phyloP scores from a whole-genome alignment of 148 eudicot genomes.

The Pharnaceum exiguum region DNA sequence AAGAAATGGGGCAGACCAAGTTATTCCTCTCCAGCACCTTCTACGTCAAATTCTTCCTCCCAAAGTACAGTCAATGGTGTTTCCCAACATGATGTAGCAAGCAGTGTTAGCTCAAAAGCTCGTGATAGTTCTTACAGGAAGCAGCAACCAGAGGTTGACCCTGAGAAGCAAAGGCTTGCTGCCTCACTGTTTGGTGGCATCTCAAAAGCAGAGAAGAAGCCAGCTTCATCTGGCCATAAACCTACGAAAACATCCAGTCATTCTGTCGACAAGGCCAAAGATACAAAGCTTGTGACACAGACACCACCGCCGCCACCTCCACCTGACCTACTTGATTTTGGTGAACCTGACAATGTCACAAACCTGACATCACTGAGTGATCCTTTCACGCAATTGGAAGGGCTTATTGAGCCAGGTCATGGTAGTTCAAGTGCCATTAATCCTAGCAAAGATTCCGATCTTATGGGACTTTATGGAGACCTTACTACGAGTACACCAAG shows the following conservation, averaged over 20 bases:
- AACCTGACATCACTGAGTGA: constrained; percentile 37
- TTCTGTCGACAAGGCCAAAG: constrained; percentile 32
- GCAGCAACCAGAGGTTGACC: constrained; percentile 46
- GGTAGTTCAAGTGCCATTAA: constrained; percentile 22
- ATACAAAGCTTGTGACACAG: constrained; percentile 19
- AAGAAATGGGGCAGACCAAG: constrained; percentile 89
- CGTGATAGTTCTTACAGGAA: constrained; percentile 39
- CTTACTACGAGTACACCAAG: constrained; percentile 30
- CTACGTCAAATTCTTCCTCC: constrained; percentile 49
- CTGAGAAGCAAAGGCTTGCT: constrained; percentile 91
- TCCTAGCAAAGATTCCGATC: constrained; percentile 40
- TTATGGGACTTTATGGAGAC: constrained; percentile 49
- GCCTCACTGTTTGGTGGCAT: constrained; percentile 85
- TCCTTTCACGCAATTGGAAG: constrained; percentile 84
- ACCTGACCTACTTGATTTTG: constrained; percentile 85
- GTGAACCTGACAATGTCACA: constrained; percentile 40
- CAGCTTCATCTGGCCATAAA: constrained; percentile 38
- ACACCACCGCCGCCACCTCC: constrained; percentile 47
- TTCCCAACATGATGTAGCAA: constrained; percentile 29
- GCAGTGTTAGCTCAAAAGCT: constrained; percentile 30
- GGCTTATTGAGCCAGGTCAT: constrained; percentile 55
- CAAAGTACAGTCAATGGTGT: constrained; percentile 47
- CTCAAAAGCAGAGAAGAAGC: constrained; percentile 56
- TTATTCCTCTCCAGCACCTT: constrained; percentile 60
- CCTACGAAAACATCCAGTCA: constrained; percentile 37